Conservation (phyloP, 768 basidiomycete species). For the Pulveroboletus sp. region DNA sequence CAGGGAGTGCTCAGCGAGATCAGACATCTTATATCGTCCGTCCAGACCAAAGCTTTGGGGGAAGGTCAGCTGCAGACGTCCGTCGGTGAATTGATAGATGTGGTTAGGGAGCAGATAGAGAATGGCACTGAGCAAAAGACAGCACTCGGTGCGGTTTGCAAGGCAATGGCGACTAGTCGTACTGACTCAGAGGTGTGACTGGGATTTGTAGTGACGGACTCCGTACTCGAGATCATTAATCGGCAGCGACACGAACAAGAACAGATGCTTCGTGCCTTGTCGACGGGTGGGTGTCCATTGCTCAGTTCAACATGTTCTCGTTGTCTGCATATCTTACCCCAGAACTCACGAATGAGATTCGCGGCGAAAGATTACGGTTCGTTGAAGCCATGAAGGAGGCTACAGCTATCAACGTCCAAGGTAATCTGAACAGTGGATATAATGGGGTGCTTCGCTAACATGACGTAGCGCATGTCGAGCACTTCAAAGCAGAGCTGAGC, state of each 20-base stretch:
- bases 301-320: background rate
- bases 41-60: slow-evolving; percentile 29
- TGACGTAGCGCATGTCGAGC: slow-evolving; percentile 70
- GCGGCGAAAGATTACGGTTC: slow-evolving; percentile 79
- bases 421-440: slow-evolving; percentile 33
- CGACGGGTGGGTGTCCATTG: slow-evolving; percentile 46
- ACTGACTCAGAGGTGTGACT: slow-evolving; percentile 5
- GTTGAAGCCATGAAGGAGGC: slow-evolving; percentile 96
- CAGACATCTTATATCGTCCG: slow-evolving; percentile 31
- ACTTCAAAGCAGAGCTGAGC: slow-evolving; percentile 78
- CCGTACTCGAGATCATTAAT: slow-evolving; percentile 57
- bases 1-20: slow-evolving; percentile 34
- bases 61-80: slow-evolving; percentile 30
- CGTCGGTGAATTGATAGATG: slow-evolving; percentile 35
- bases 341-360: slow-evolving; percentile 82
- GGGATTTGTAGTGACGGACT: slow-evolving; percentile 45
- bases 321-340: background rate
- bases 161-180: slow-evolving; percentile 7
- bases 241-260: slow-evolving; percentile 73
- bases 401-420: slow-evolving; percentile 80
- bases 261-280: slow-evolving; percentile 57
- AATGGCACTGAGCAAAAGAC: slow-evolving; percentile 38
- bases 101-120: slow-evolving; percentile 39
- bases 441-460: slow-evolving; percentile 1
- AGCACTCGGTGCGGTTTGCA: slow-evolving; percentile 30